A percentile compares a stretch with the other conserved stretches of the same genome.
Conservation (phyloP, 2,329 filamentous ascomycete species). For the Ampelomyces quisqualis region DNA sequence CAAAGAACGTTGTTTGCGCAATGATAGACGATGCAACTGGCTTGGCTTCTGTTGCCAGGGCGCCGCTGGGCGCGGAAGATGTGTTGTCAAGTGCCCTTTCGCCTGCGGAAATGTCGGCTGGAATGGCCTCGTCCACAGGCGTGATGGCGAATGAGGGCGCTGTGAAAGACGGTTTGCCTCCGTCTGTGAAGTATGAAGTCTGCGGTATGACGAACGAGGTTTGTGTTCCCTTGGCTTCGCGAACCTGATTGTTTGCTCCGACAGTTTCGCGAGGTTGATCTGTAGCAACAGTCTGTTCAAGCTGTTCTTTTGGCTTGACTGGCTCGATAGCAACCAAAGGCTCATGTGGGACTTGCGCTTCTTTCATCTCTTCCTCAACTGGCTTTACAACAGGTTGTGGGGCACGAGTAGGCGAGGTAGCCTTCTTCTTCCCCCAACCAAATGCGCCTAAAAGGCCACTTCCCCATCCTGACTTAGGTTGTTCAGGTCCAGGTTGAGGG, state of each 20-base stretch:
- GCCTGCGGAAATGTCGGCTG: neutral
- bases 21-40: too few species aligned
- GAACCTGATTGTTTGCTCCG: neutral
- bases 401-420: conserved; percentile 14
- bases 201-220: conserved; percentile 7
- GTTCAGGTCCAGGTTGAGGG: conserved; percentile 9
- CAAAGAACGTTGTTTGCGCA: neutral
- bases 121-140: neutral
- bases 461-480: conserved; percentile 25
- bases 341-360: conserved; percentile 3
- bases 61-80: neutral
- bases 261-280: neutral
- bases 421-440: conserved; percentile 37
- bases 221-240: neutral
- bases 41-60: neutral
- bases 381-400: conserved; percentile 1
- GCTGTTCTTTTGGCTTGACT: neutral
- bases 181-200: conserved; percentile 11
- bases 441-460: conserved; percentile 32
- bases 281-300: neutral
- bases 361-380: conserved; percentile 7
- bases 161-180: conserved; percentile 9
- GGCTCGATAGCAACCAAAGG: neutral
- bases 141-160: neutral
- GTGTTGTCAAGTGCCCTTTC: neutral